Base-by-base conservation (phyloP, 1,284 basidiomycete species). In the Ceratobasidium sp. region DNA sequence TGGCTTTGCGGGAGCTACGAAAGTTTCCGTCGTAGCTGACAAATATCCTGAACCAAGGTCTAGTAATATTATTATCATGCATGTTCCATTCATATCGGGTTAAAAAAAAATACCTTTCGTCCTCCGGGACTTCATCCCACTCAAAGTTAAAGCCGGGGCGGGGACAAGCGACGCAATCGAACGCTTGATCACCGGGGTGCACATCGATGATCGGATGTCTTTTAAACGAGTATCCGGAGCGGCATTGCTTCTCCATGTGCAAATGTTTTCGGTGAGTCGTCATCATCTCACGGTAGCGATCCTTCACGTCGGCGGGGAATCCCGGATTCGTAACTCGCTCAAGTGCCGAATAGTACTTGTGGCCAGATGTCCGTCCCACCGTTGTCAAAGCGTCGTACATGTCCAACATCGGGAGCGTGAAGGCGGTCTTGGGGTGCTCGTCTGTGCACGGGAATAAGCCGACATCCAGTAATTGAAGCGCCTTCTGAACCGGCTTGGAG, bases 251-350 rank as follows among this genome's bases (percentile, higher is more conserved):
- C 46, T 23, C 52, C 10, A 68, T 23, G 28, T 68, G 17, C 10
- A 48, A 13, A 23, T 33, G 61, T 44, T 42, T 44, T 12, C 69
- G 28, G n/a, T 71, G 38, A 13, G 69, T 52, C 20, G 15, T 15
- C 15, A 38, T n/a, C 20, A 71, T 33, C 42, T 71, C 69, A 13
- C 56, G 69, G 44, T 71, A 71, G 23, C 56, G 54, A 28, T 71
- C 69, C 10, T 23, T 12, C 6, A 59, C 54, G 10, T 59, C 42
- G 17, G 26, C 44, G 7, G 69, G 69, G 26, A 59, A 59, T 12
- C 69, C 52, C 17, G 69, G 38, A 10, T 71, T 59, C 0, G 69
- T 59, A 13, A n/a, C 23, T 7, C 23, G 40, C 20, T 23, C 42
- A 2, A 71, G 54, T n/a, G 61, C 56, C 13, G 28, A 23, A 42